These are phyloP conservation scores for Tulasnella sp. DNA, from an alignment of 768 basidiomycete species.

Conservation along the genomic window DNA sequence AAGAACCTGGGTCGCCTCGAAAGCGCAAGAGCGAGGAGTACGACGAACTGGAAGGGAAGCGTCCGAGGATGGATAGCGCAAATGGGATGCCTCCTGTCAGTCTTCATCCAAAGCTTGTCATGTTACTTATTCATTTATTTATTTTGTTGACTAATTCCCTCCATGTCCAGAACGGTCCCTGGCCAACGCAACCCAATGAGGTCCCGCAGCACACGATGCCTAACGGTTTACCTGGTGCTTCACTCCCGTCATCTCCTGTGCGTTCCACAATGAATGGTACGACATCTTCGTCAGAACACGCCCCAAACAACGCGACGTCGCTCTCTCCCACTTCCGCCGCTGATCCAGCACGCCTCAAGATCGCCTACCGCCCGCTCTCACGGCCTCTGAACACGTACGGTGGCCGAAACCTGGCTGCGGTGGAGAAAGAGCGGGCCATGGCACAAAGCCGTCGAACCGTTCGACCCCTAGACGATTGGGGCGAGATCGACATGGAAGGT, in stretches of 20 bases:
- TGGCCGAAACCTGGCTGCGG: slow-evolving; percentile 61
- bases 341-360: slow-evolving; percentile 53
- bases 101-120: not conserved
- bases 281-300: not conserved
- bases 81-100: not conserved
- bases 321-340: slow-evolving; percentile 35
- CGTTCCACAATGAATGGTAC: not conserved
- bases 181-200: not conserved
- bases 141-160: no score
- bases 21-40: slow-evolving; percentile 59
- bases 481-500: slow-evolving; percentile 63
- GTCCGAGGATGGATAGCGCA: slow-evolving; percentile 54
- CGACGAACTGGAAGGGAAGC: slow-evolving; percentile 57
- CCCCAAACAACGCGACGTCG: slow-evolving; percentile 10
- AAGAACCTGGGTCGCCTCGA: not conserved
- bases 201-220: not conserved
- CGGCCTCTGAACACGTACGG: slow-evolving; percentile 68
- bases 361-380: slow-evolving; percentile 76
- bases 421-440: slow-evolving; percentile 51
- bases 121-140: no score
- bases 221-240: not conserved
- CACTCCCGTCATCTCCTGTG: not conserved
- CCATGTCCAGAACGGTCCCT: no score
- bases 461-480: slow-evolving; percentile 76
- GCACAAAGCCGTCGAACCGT: slow-evolving; percentile 43